These are phyloP conservation scores for Alternaria alternata DNA, from an alignment of 2,329 filamentous ascomycete species.

Conservation along the genomic window DNA sequence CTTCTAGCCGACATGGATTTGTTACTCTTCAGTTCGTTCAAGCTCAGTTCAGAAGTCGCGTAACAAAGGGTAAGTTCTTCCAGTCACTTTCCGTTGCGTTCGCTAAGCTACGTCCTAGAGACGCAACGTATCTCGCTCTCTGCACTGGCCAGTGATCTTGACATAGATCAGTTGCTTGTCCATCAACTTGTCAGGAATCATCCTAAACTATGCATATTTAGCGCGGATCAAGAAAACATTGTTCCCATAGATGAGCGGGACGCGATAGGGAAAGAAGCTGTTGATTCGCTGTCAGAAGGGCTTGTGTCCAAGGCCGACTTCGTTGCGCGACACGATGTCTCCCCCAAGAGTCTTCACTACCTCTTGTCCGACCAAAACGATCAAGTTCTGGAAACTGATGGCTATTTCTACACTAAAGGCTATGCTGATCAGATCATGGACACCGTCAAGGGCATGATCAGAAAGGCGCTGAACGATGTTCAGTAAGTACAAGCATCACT, in stretches of 20 bases:
- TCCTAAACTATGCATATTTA: conserved; percentile 33
- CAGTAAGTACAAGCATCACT: conserved; percentile 22
- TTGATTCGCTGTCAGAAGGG: conserved; percentile 8
- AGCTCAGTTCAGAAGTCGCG: conserved; percentile 28
- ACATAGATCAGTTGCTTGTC: conserved; percentile 31
- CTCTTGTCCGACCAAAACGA: conserved; percentile 25
- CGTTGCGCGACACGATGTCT: conserved; percentile 31
- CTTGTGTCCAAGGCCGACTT: conserved; percentile 32
- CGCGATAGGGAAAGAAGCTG: conserved; percentile 21
- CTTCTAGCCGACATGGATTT: conserved; percentile 35
- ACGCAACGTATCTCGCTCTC: conserved; percentile 25
- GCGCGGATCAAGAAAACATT: conserved; percentile 31
- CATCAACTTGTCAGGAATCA: conserved; percentile 29
- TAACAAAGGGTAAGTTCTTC: conserved; percentile 23
- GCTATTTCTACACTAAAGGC: conserved; percentile 25
- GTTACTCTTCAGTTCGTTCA: conserved; percentile 33
- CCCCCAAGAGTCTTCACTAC: conserved; percentile 29
- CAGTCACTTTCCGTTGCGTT: not conserved
- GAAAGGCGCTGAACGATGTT: conserved; percentile 15
- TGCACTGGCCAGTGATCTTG: conserved; percentile 27
- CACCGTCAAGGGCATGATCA: conserved; percentile 16
- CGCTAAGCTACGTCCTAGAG: conserved; percentile 17
- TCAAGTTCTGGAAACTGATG: conserved; percentile 23
- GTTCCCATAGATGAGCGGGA: conserved; percentile 36
- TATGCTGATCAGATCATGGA: conserved; percentile 9